phyloP scores from a whole-genome alignment of 2,329 filamentous ascomycete species.

The Aspergillus awamori region DNA sequence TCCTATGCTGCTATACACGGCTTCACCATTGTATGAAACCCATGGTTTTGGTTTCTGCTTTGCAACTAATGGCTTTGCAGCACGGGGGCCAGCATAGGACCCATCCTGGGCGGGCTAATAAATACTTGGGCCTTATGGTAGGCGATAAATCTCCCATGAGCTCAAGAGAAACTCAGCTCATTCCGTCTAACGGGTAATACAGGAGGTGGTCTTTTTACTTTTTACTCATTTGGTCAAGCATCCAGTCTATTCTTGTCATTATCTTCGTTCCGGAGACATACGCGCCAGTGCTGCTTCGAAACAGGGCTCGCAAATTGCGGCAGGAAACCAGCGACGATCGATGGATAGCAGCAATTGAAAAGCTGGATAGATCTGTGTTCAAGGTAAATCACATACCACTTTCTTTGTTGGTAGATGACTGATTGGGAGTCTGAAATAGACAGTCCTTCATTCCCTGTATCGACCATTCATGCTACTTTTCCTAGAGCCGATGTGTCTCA shows the following conservation, averaged over 20 bases:
- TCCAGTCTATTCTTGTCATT: conserved; percentile 63
- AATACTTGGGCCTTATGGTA: conserved; percentile 15
- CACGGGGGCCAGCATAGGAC: conserved; percentile 16
- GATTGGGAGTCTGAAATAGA: neutral
- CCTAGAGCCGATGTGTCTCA: conserved; percentile 79
- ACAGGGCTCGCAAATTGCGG: conserved; percentile 68
- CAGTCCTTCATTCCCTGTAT: conserved; percentile 49
- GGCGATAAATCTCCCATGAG: neutral
- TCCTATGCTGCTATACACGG: conserved; percentile 19
- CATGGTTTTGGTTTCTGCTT: neutral
- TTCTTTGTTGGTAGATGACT: neutral
- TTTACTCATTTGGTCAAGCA: conserved; percentile 73
- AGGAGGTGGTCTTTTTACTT: conserved; percentile 79
- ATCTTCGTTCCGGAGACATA: conserved; percentile 84
- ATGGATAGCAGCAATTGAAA: conserved; percentile 75
- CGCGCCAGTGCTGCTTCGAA: conserved; percentile 49
- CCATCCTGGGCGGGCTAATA: conserved; percentile 18
- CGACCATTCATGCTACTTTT: conserved; percentile 75
- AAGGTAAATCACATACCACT: neutral
- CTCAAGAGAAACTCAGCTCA: neutral
- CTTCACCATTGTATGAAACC: conserved; percentile 14
- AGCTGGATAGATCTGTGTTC: conserved; percentile 63
- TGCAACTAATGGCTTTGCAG: neutral
- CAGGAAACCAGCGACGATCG: conserved; percentile 71
- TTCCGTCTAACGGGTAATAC: neutral